These are phyloP conservation scores for Solanum clarkiae DNA, from an alignment of 257 asterid genomes.

Conservation along the genomic window DNA sequence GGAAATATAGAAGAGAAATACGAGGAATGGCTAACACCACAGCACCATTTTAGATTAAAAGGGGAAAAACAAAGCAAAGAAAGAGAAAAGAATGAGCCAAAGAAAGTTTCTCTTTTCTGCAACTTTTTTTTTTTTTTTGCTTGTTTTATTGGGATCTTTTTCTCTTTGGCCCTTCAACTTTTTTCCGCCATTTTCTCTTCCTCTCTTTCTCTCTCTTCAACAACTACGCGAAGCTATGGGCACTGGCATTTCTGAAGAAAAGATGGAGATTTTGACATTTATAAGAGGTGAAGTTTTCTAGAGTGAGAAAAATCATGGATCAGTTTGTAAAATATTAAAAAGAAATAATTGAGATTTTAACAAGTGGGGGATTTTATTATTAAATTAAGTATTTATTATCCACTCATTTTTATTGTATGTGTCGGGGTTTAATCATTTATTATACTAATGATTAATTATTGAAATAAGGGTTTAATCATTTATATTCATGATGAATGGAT, in stretches of 20 bases:
- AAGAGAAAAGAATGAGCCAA: background rate
- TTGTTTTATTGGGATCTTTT: background rate
- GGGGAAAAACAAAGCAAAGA: background rate
- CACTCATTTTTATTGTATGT: background rate
- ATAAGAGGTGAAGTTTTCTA: background rate
- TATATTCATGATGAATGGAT: background rate
- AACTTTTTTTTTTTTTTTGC: background rate
- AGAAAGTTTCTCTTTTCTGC: background rate
- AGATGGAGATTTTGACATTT: background rate
- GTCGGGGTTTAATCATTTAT: background rate
- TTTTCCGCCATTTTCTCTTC: background rate
- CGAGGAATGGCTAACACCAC: slow-evolving; percentile 23
- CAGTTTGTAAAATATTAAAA: background rate
- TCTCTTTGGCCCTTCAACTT: background rate
- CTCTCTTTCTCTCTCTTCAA: background rate
- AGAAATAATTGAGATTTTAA: background rate
- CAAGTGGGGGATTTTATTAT: background rate
- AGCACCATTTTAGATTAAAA: background rate
- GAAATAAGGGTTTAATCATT: background rate
- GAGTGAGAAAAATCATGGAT: background rate
- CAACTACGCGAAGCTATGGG: background rate
- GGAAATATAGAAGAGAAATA: slow-evolving; percentile 27
- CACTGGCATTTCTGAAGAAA: background rate
- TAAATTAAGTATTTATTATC: background rate
- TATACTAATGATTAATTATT: background rate